Base-by-base conservation (phyloP, 2,329 filamentous ascomycete genomes). In the Drechslerella coelobrocha region DNA sequence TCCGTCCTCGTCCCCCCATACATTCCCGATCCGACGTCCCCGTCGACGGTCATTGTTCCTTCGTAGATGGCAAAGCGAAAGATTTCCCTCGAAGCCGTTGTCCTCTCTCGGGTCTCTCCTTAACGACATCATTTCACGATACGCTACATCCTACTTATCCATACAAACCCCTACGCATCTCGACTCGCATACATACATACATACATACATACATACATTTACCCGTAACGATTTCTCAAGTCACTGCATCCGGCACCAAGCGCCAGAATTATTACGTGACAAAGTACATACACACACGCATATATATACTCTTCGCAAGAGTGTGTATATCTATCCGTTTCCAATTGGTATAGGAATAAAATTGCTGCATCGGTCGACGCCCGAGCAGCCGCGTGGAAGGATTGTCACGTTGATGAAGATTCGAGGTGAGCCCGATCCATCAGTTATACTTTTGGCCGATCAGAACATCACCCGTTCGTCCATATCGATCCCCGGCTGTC, bases 31-130 rank as follows among this genome's bases (percentile, higher is more conserved):
- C 34, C 19, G 12, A 7, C 23, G 12, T 24, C 29, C 21, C 14
- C 34, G 47, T 21, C 37, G 17, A 9, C 43, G 26, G 17, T n/a
- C 12, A 27, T 55, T n/a, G n/a, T 39, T 29, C 41, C 55, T 21
- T 39, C 41, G 63, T 68, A 68, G 63, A 68, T 68, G 63, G 63
- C 63, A 31, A 54, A 41, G 23, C 57, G 39, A 34, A 61, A 56
- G 56, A 61, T 48, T 43, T 47, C 45, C 26, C 41, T 50, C 47
- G 47, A 54, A 60, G 26, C 39, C 48, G 54, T 23, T n/a, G 19
- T 68, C 34, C 54, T 61, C 23, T 60, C 54, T 53, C 34, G 62
- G 29, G 45, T 55, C 41, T 61, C 55, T 23, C 55, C 55, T 45
- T 68, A 61, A 60, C 53, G 34, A 57, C 2, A 34, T 43, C 14